A percentile compares a stretch with the other conserved stretches of the same genome.
Conservation (phyloP, 2,329 filamentous ascomycete species). For the Chaetomium globosum region DNA sequence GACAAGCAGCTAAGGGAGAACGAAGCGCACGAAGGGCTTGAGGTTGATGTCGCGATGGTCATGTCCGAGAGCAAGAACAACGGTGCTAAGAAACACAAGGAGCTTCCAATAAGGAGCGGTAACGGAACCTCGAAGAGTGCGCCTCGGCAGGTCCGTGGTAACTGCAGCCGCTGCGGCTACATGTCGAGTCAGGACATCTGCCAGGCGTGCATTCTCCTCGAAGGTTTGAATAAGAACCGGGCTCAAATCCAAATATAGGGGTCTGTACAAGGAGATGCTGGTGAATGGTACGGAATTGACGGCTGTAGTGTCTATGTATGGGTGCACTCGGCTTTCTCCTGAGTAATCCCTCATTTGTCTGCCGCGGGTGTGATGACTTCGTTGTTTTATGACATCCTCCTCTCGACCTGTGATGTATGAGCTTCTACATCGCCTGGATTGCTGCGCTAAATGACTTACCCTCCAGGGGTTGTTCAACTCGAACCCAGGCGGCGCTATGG, state of each 20-base stretch:
- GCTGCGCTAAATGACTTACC: constrained; percentile 47
- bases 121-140: constrained; percentile 37
- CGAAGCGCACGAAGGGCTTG: constrained; percentile 61
- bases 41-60: constrained; percentile 65
- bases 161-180: constrained; percentile 87
- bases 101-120: constrained; percentile 34
- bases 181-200: constrained; percentile 93
- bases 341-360: constrained; percentile 7
- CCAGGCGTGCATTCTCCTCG: constrained; percentile 88
- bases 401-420: constrained; percentile 52
- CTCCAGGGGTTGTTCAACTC: constrained; percentile 67
- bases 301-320: constrained; percentile 5
- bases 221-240: constrained; percentile 83
- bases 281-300: constrained; percentile 15
- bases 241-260: constrained; percentile 58
- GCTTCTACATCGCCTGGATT: neutral
- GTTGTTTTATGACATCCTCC: constrained; percentile 50
- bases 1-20: constrained; percentile 71
- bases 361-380: constrained; percentile 14
- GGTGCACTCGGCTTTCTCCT: constrained; percentile 6
- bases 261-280: constrained; percentile 26
- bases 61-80: constrained; percentile 44
- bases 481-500: constrained; percentile 60
- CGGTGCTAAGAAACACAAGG: constrained; percentile 37
- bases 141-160: constrained; percentile 68